Evolutionary conservation across 148 eudicot species (phyloP).

Genomic region (Rhododendron molle): DNA sequence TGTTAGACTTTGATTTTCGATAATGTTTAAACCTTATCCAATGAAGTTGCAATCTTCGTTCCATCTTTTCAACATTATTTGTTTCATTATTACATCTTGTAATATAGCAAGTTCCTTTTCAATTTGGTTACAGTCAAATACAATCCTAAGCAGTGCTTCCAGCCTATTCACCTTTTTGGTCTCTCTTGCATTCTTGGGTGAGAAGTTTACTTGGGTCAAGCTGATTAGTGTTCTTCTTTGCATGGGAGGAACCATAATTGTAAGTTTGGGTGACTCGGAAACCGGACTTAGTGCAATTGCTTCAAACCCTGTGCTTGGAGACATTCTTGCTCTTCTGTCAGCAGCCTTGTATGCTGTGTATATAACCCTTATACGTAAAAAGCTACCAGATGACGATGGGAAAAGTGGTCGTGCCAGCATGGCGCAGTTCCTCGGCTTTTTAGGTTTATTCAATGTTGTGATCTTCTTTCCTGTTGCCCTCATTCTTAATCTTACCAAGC

Average conservation of each 20-base stretch:
- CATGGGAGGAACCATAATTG: conserved; percentile 95
- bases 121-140: conserved; percentile 73
- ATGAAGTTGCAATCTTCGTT: background rate
- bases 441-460: conserved; percentile 79
- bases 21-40: background rate
- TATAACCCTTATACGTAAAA: conserved; percentile 77
- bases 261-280: conserved; percentile 84
- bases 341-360: conserved; percentile 83
- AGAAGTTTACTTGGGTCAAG: conserved; percentile 91
- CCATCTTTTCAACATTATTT: background rate
- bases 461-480: conserved; percentile 85
- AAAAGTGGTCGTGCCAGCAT: conserved; percentile 72
- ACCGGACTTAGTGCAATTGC: conserved; percentile 42
- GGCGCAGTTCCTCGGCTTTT: conserved; percentile 93
- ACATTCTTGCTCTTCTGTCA: conserved; percentile 65
- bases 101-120: conserved; percentile 6
- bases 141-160: conserved; percentile 88
- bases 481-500: conserved; percentile 52
- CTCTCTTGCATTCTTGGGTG: conserved; percentile 77
- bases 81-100: background rate
- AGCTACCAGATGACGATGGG: conserved; percentile 64
- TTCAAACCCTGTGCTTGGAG: conserved; percentile 78
- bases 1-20: background rate
- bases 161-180: conserved; percentile 95
- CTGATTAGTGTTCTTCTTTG: conserved; percentile 85